Percentiles rank a stretch among this genome's conserved stretches.
Conservation (phyloP, 2,329 filamentous ascomycete genomes). For the Clonostachys rosea region DNA sequence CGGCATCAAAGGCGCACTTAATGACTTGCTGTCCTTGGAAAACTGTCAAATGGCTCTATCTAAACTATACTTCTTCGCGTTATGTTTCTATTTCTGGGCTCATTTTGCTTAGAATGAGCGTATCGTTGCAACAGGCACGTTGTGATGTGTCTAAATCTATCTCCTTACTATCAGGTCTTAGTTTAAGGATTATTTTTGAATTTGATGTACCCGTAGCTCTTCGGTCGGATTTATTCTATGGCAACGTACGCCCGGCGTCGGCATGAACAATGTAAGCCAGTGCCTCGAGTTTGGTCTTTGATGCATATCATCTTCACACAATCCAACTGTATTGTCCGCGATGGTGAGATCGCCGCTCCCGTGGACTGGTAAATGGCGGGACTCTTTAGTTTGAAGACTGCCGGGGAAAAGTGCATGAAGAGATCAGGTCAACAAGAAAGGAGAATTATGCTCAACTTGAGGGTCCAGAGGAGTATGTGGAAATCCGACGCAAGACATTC, state of each 20-base stretch:
- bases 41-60: background rate
- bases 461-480: slow-evolving; percentile 3
- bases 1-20: too few species aligned
- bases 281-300: slow-evolving; percentile 18
- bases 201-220: too few species aligned
- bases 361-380: slow-evolving; percentile 36
- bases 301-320: slow-evolving; percentile 30
- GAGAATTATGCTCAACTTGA: slow-evolving; percentile 11
- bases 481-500: slow-evolving; percentile 4
- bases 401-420: slow-evolving; percentile 14
- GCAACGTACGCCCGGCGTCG: too few species aligned
- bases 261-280: background rate
- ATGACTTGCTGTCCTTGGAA: background rate
- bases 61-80: background rate
- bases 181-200: too few species aligned
- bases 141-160: too few species aligned
- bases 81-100: background rate
- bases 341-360: slow-evolving; percentile 28
- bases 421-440: slow-evolving; percentile 13
- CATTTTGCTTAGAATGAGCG: background rate
- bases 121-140: too few species aligned
- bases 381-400: slow-evolving; percentile 20
- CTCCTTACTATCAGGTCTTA: too few species aligned
- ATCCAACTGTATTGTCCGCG: slow-evolving; percentile 29
- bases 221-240: too few species aligned